Base-by-base conservation (phyloP, 1,139 yeast genomes). In the Blastobotrys apis region DNA sequence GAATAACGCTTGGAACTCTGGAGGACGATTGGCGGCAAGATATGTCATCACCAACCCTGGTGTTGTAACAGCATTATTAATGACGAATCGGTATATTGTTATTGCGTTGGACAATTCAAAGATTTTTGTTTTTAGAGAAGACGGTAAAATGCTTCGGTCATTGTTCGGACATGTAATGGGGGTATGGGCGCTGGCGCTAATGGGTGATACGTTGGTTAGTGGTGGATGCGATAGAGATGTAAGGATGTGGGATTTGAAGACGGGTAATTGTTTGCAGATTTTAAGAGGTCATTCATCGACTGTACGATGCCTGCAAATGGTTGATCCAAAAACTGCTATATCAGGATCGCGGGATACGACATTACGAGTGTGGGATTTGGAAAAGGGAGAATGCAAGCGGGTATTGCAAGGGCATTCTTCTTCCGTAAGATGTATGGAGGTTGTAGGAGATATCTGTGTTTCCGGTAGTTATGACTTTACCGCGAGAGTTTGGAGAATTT, bases 101-200 rank as follows among this genome's bases (percentile, higher is more conserved):
- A 63, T 68, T 38, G 71, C 73, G 1, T 58, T 69, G 33, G 74
- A 69, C 56, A 68, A 68, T 51, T 66, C 73, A 41, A 64, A 67
- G 44, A 69, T 69, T 30, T 67, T 65, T 47, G 71, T 69, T 19
- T 69, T 69, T 52, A 55, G 66, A 27, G 72, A 75, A 37, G 82
- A 84, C n/a, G 97, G 97, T 2, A 70, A 74, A 41, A 69, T 84
- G 45, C 58, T 83, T n/a, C 72, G 78, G 40, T 82, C 84, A 2
- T 69, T 90, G 39, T 74, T 75, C 47, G 97, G 97, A 4, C 97
- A 92, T 59, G 95, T 85, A 48, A 95, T 96, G 58, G 97, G 97
- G 35, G 97, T 92, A 9, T 92, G 98, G 98, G 97, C 97, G 1
- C 72, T 90, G 59, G 85, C 88, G 57, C 83, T 87, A 57, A 73